Base-by-base conservation (phyloP, 768 basidiomycete species). In the Rhizopogon salebrosus region DNA sequence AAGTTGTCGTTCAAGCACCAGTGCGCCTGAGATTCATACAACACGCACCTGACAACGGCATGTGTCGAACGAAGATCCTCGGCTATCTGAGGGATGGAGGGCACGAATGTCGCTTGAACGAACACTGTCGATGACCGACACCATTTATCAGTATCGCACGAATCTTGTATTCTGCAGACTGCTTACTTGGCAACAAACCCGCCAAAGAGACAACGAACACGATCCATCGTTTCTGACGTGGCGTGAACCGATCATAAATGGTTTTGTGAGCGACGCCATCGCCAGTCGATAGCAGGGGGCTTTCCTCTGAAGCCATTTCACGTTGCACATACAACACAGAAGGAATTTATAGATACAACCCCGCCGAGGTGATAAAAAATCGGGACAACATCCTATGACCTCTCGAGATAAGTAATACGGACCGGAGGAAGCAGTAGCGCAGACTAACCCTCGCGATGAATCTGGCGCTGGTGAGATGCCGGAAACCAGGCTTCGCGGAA, bases 41-140 rank as follows among this genome's bases (percentile, higher is more conserved):
- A 14, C 1, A 52, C 57, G 36, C 51, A 81, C 82, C 82, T 86
- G 48, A 90, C 75, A 16, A 84, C 65, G 13, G 78, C 58, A 0
- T 76, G 76, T 0, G 86, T 79, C 0, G 85, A 73, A 24, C 77
- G 41, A 9, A 92, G 65, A 54, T 92, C 88, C 23, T 64, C 67
- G 7, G 89, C 81, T 41, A 93, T 82, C 46, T 85, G 78, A 0
- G 88, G 87, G 51, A 92, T 85, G 0, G 83, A 82, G 0, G 89
- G 89, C 2, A 89, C 75, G 63, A 92, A 89, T 1, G 80, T 80
- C 0, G 80, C 84, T 7, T 80, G 71, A 0, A 86, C 80, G 54
- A 92, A 82, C 36, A 86, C 89, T n/a, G n/a, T n/a, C n/a, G n/a
- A n/a, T 92, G 51, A 1, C 41, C 14, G 31, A 58, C 14, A n/a